Evolutionary conservation across 2,329 filamentous ascomycete species (phyloP), one percentile per base, ranked within the genome.

Genomic region (Claviceps arundinis): DNA sequence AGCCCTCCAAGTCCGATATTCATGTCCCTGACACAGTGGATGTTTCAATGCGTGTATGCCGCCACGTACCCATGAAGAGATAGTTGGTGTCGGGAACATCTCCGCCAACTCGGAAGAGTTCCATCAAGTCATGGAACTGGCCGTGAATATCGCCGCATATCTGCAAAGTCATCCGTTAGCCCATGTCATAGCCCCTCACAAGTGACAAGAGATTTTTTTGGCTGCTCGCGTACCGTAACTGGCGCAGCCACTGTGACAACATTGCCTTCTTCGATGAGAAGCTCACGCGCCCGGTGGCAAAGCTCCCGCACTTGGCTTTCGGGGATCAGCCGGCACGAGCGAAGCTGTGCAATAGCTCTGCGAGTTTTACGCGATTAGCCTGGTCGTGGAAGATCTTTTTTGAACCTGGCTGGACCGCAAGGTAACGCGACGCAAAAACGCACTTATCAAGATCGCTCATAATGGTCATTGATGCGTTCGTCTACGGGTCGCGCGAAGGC

Each of bases 111-210:
- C 89, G 81, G 66, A 96, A 96, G 5, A 96, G 80, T 69, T 96
- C 91, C 91, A 96, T 96, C 61, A 96, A 71, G 65, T 96, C 90
- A 64, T 96, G 90, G 64, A 96, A 96, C 67, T 96, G 90, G 59
- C 90, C 90, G 65, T 97, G 91, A 53, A 97, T 96, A 65, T 96
- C 91, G 61, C 91, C 91, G 64, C 91, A 96, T 78, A 95, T 95
- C 82, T 87, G 53, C 9, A 40, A 16, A 5, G 14, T n/a, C 34
- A n/a, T 50, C 9, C 16, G n/a, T 40, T 5, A n/a, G 11, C 13
- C n/a, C 3, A 19, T 16, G 4, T 4, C 11, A 17, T 14, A 17
- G 6, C 37, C 2, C 19, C 26, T 9, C 45, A 22, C 26, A 45
- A 30, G 14, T 22, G 30, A 3, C 14, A 13, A 41, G 22, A 11